These are phyloP conservation scores for Botrytis porri DNA, from an alignment of 2,329 filamentous ascomycete genomes.

Conservation along the genomic window DNA sequence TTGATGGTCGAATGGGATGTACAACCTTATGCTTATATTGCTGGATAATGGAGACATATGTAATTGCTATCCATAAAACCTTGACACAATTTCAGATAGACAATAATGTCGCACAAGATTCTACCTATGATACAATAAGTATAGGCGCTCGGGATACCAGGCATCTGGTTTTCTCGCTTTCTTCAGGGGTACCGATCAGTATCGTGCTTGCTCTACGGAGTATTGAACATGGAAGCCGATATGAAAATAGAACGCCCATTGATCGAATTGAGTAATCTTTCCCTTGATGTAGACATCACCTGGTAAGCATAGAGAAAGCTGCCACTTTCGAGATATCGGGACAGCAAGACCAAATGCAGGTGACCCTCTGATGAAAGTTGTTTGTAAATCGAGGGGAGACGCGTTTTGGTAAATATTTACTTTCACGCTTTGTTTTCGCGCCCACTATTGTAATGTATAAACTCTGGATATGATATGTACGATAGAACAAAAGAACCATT, in stretches of 20 bases:
- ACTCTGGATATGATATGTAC: background rate
- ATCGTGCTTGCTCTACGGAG: background rate
- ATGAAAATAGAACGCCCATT: background rate
- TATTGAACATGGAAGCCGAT: background rate
- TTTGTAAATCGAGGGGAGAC: slow-evolving; percentile 11
- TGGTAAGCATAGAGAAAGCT: background rate
- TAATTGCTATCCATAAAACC: background rate
- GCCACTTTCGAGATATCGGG: background rate
- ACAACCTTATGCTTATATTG: background rate
- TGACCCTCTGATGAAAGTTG: background rate
- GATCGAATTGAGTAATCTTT: background rate
- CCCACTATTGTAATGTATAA: background rate
- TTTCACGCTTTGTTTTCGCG: slow-evolving; percentile 11
- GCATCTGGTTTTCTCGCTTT: background rate
- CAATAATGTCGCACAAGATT: background rate
- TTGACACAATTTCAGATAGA: background rate
- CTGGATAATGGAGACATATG: background rate
- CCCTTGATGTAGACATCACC: background rate
- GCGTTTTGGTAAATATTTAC: slow-evolving; percentile 21
- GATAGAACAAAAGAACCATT: background rate
- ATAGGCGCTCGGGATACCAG: slow-evolving; percentile 13
- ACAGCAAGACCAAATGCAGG: background rate
- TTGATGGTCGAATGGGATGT: slow-evolving; percentile 9
- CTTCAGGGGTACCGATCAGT: slow-evolving; percentile 3
- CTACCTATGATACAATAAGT: background rate